A percentile compares a stretch with the other conserved stretches of the same genome.
Evolutionary conservation across 139 green algal genomes (phyloP).

Genomic region (Chlorella sp.): DNA sequence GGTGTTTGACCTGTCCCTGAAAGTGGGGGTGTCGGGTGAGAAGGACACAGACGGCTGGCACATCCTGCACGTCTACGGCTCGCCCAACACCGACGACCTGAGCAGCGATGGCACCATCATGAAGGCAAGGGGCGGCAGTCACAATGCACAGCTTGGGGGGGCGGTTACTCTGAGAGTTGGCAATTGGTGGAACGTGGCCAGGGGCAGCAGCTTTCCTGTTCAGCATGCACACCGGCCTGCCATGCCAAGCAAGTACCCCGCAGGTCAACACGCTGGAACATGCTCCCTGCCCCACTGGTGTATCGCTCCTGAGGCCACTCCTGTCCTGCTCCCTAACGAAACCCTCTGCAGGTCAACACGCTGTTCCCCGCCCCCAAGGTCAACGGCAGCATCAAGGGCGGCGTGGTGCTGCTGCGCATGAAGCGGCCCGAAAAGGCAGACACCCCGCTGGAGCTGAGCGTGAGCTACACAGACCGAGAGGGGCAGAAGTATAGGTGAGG

Average conservation of each 20-base stretch:
- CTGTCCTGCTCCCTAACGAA: neutral
- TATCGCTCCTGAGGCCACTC: too few relatives aligned
- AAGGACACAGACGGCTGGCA: constrained; percentile 29
- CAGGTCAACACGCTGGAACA: too few relatives aligned
- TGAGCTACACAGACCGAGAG: constrained; percentile 31
- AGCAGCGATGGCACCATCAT: constrained; percentile 18
- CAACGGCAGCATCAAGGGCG: constrained; percentile 49
- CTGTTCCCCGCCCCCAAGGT: constrained; percentile 48
- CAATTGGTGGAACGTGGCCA: too few relatives aligned
- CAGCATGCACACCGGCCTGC: too few relatives aligned
- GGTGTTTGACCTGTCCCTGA: constrained; percentile 47
- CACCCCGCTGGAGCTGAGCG: constrained; percentile 30
- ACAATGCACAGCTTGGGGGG: too few relatives aligned
- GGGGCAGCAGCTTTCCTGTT: too few relatives aligned
- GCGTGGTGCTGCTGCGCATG: constrained; percentile 50
- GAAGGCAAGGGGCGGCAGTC: neutral
- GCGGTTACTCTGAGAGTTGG: too few relatives aligned
- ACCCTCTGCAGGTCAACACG: constrained; percentile 27
- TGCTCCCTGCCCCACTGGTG: too few relatives aligned
- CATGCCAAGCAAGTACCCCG: too few relatives aligned
- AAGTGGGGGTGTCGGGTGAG: neutral
- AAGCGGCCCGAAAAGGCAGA: neutral
- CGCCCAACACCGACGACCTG: constrained; percentile 35
- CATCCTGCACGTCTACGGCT: constrained; percentile 44
- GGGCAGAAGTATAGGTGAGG: constrained; percentile 8